Percentiles rank a stretch among this genome's conserved stretches.
Evolutionary conservation across 1,284 basidiomycete genomes (phyloP).

Genomic region (Hypsizygus ulmarius): DNA sequence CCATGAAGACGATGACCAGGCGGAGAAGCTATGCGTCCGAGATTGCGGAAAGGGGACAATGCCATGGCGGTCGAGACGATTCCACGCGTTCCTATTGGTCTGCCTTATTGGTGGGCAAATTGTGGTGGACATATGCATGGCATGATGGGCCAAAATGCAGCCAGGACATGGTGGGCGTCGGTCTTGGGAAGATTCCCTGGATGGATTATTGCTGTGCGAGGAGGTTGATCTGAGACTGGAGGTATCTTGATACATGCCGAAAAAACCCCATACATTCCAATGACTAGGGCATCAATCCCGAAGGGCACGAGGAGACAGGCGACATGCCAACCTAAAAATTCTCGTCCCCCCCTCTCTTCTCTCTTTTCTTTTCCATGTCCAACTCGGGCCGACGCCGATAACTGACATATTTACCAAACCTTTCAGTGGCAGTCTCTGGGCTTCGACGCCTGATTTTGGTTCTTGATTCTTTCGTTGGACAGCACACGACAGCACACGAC

Average conservation of each 20-base stretch:
- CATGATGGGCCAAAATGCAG: too few relatives aligned
- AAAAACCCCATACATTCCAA: too few relatives aligned
- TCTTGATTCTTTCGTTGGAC: background rate
- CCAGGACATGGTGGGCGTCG: too few relatives aligned
- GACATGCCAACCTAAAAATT: conserved; percentile 6
- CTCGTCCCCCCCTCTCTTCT: background rate
- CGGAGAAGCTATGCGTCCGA: conserved; percentile 3
- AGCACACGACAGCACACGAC: conserved; percentile 5
- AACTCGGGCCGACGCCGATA: background rate
- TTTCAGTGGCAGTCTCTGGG: background rate
- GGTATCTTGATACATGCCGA: too few relatives aligned
- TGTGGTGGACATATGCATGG: too few relatives aligned
- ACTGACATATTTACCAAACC: conserved; percentile 1
- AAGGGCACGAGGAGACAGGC: background rate
- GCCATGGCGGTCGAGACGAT: background rate
- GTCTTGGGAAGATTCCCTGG: too few relatives aligned
- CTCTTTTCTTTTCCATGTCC: background rate
- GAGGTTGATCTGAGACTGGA: too few relatives aligned
- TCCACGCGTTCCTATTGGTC: too few relatives aligned
- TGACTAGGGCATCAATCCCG: too few relatives aligned
- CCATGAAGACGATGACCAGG: conserved; percentile 7
- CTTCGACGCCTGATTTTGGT: background rate
- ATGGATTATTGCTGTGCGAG: too few relatives aligned
- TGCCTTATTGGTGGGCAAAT: too few relatives aligned
- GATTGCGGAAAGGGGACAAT: conserved; percentile 1